phyloP scores from a whole-genome alignment of 2,329 filamentous ascomycete genomes.

The Rhexocercosporidium sp. region DNA sequence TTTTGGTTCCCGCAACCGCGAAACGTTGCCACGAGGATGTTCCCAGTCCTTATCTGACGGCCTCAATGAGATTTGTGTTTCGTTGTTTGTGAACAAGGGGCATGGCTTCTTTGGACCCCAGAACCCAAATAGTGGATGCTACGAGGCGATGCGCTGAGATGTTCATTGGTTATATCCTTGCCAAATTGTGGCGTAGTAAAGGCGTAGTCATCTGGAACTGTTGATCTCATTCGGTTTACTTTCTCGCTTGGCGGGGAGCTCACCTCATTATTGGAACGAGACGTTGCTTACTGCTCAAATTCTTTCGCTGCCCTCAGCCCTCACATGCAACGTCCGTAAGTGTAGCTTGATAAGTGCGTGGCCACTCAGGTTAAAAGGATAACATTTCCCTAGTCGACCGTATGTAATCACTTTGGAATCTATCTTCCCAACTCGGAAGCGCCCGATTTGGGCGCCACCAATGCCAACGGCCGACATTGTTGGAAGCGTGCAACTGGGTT shows the following conservation, averaged over 20 bases:
- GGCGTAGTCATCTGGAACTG: not conserved
- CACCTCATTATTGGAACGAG: not conserved
- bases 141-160: not conserved
- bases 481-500: too few species aligned
- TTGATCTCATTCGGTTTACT: not conserved
- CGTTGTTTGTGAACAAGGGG: not conserved
- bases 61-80: not conserved
- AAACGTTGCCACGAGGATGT: not conserved
- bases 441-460: too few species aligned
- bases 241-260: not conserved
- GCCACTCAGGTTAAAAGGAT: not conserved
- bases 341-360: not conserved
- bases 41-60: not conserved
- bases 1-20: not conserved
- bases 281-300: not conserved
- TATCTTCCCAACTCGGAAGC: not conserved
- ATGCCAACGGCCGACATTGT: too few species aligned
- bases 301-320: not conserved
- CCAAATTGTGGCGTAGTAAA: not conserved
- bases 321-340: not conserved
- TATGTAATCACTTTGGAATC: not conserved
- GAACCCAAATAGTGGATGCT: constrained; percentile 1
- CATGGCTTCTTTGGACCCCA: not conserved
- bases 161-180: not conserved
- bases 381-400: not conserved